phyloP scores from a whole-genome alignment of 2,329 filamentous ascomycete species.

The Herpotrichia juniperi region DNA sequence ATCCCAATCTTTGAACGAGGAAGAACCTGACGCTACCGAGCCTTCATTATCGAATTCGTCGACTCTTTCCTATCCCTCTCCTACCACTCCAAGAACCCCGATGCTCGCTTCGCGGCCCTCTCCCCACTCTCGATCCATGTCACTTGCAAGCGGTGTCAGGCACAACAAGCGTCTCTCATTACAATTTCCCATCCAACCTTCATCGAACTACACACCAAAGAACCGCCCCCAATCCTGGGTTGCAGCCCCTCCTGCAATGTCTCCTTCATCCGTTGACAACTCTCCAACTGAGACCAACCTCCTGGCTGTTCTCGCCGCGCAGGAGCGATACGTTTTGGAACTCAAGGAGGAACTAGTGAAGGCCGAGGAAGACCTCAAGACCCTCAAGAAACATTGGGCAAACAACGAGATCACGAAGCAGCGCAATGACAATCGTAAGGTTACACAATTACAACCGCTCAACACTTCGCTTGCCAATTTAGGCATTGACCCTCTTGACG shows the following conservation, averaged over 20 bases:
- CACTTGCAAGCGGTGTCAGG: slow-evolving; percentile 40
- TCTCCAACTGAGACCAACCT: slow-evolving; percentile 56
- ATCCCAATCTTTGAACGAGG: neutral
- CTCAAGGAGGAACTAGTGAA: slow-evolving; percentile 85
- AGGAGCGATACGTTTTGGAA: slow-evolving; percentile 90
- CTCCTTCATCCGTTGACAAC: slow-evolving; percentile 30
- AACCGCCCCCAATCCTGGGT: slow-evolving; percentile 49
- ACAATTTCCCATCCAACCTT: slow-evolving; percentile 55
- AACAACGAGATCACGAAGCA: slow-evolving; percentile 78
- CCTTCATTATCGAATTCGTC: slow-evolving; percentile 6
- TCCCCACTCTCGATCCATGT: slow-evolving; percentile 42
- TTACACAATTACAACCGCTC: slow-evolving; percentile 62
- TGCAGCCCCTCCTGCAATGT: slow-evolving; percentile 34
- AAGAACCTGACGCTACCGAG: slow-evolving; percentile 1
- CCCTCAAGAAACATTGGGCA: slow-evolving; percentile 84
- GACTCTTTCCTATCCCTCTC: slow-evolving; percentile 22
- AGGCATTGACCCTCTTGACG: slow-evolving; percentile 46
- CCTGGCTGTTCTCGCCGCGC: slow-evolving; percentile 86
- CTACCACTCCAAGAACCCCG: slow-evolving; percentile 13
- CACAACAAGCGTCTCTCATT: slow-evolving; percentile 55
- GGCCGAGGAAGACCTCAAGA: slow-evolving; percentile 77
- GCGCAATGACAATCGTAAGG: slow-evolving; percentile 65
- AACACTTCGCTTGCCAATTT: slow-evolving; percentile 47
- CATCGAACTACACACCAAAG: slow-evolving; percentile 36
- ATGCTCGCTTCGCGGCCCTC: slow-evolving; percentile 12